Base-by-base conservation (phyloP, 1,284 basidiomycete genomes). In the Neolentinus lepideus region DNA sequence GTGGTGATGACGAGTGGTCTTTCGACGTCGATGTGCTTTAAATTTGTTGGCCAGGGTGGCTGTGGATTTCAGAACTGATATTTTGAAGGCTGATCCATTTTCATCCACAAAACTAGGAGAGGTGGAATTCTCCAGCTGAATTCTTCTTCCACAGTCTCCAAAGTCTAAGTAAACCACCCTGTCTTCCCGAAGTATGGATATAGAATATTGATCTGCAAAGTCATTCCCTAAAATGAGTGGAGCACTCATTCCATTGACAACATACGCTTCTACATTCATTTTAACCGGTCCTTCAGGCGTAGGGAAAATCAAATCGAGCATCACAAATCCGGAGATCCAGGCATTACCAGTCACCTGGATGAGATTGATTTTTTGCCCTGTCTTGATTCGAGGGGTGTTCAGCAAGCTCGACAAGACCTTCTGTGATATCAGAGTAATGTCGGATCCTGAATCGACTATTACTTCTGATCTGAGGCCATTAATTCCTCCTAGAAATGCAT, bases 201-300 rank as follows among this genome's bases (percentile, higher is more conserved):
- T 62, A 51, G 66, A 67, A 1, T 58, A 46, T 2, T 55, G 38
- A 11, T 66, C 64, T 6, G 19, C 9, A 59, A 65, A 68, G 43
- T 67, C 67, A 31, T 67, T 63, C 10, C 67, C 67, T 2, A 69
- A 51, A 0, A 69, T 57, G 0, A 68, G 24, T 0, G 62, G 64
- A 0, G 64, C 60, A 0, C 56, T 55, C 67, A 69, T 69, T 14
- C 59, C 58, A 0, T 57, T 51, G 0, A 68, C 66, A 0, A 69
- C 62, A 52, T 69, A 69, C 1, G 64, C 65, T 55, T 69, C 68
- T 0, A 56, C 54, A 2, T 59, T 56, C n/a, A 66, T 55, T 6
- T 52, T 31, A 0, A 69, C 16, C 10, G 11, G 2, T 8, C 62
- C 63, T 1, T 58, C 54, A 1, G 22, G 19, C 1, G 52, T 43